phyloP scores from a whole-genome alignment of 768 basidiomycete species.

The Butyriboletus loyo region DNA sequence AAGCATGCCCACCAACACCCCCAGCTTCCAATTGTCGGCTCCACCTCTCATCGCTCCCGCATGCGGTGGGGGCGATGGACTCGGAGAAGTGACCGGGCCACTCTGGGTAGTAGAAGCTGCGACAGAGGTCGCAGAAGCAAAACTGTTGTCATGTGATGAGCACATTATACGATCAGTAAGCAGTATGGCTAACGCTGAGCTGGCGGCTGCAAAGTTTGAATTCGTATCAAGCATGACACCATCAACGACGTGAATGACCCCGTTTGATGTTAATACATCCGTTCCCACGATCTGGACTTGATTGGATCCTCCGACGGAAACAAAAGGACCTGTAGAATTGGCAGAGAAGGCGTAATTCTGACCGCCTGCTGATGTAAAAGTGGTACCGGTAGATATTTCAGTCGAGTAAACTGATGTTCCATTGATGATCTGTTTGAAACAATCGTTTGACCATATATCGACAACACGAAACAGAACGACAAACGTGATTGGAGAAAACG shows the following conservation, averaged over 20 bases:
- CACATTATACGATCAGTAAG: not conserved
- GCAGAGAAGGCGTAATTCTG: conserved; percentile 46
- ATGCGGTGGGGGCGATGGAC: not conserved
- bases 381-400: conserved; percentile 33
- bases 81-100: conserved; percentile 37
- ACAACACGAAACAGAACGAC: conserved; percentile 11
- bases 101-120: conserved; percentile 39
- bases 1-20: conserved; percentile 1
- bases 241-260: conserved; percentile 66
- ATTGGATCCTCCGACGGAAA: conserved; percentile 43
- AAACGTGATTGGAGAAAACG: conserved; percentile 60
- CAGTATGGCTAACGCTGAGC: conserved; percentile 47
- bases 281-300: conserved; percentile 53
- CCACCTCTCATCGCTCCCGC: not conserved
- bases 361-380: conserved; percentile 55
- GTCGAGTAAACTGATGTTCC: conserved; percentile 66
- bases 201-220: conserved; percentile 42
- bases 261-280: conserved; percentile 63
- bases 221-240: conserved; percentile 48
- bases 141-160: conserved; percentile 21
- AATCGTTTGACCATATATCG: not conserved
- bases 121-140: conserved; percentile 47
- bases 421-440: conserved; percentile 52
- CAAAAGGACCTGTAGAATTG: conserved; percentile 58
- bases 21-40: not conserved